Evolutionary conservation across 805 yeast genomes (phyloP), one percentile per base, ranked within the genome.

Genomic region (Wickerhamomyces pijperi): DNA sequence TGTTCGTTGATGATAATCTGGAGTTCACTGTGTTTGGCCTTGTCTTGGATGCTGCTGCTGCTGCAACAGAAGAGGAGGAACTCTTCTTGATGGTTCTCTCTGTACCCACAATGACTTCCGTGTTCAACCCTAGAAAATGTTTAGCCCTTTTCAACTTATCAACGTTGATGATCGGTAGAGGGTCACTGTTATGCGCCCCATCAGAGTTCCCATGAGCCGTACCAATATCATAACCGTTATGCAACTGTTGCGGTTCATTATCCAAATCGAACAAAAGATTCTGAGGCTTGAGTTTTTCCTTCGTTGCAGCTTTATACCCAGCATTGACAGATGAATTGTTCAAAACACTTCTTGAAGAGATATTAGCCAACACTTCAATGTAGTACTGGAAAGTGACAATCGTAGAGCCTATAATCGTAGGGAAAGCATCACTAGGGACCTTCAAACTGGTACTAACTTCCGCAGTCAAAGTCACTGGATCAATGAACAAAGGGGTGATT

Each of bases 371-470:
- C 3, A 82, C 87, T 55, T 87, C 97, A 14, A 87, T 63, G 53
- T 81, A 83, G 55, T 88, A 87, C 53, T 83, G 90, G 57, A 87
- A 87, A 3, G 86, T 70, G 8, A 86, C 85, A 36, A 79, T 60
- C 2, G 75, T 76, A 38, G 83, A 73, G 1, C 82, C 82, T 15
- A 74, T 68, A 13, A 85, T 82, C 0, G 95, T 83, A 1, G 95
- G 94, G 54, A 87, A 85, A 1, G 83, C 78, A 49, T 87, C 95
- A 1, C 82, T 74, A 0, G 97, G 96, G 0, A 87, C 78, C 44
- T 78, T 66, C 17, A 87, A 58, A 32, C 74, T 70, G 0, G 88
- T 74, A 25, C 72, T 73, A 9, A 80, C 65, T 28, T 73, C 78
- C 32, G 78, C 68, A 15, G 67, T 59, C 32, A 76, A 62, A 1